phyloP scores from a whole-genome alignment of 371 early-diverging fungal genomes.

The Parasitella parasitica region DNA sequence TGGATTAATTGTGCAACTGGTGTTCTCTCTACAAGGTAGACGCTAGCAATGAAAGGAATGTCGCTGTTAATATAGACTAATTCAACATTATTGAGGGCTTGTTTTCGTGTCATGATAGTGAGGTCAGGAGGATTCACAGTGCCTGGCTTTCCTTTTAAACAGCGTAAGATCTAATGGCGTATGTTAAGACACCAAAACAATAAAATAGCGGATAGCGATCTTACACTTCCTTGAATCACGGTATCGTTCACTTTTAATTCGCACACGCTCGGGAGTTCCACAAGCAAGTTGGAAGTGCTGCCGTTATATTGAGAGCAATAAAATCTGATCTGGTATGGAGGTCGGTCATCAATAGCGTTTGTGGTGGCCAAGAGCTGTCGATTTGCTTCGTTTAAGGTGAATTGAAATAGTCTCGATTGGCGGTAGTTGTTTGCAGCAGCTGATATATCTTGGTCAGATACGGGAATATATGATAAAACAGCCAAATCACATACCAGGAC shows the following conservation, averaged over 20 bases:
- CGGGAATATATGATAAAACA: neutral
- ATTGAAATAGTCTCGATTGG: slow-evolving; percentile 3
- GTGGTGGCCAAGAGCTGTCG: neutral
- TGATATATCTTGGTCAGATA: neutral
- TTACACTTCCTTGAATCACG: slow-evolving; percentile 46
- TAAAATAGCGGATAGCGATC: neutral
- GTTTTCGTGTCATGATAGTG: slow-evolving; percentile 39
- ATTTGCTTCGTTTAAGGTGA: slow-evolving; percentile 12
- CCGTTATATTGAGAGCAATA: slow-evolving; percentile 19
- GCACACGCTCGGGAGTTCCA: slow-evolving; percentile 49
- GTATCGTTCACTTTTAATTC: slow-evolving; percentile 51
- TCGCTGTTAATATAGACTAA: slow-evolving; percentile 58
- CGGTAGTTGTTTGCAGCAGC: slow-evolving; percentile 19
- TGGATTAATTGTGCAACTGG: slow-evolving; percentile 45
- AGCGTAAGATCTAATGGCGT: slow-evolving; percentile 49
- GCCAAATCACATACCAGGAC: slow-evolving; percentile 25
- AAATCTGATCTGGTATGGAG: slow-evolving; percentile 22
- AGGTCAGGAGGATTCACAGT: slow-evolving; percentile 64
- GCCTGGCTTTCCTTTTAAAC: slow-evolving; percentile 61
- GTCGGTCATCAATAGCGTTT: slow-evolving; percentile 4
- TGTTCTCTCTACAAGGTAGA: slow-evolving; percentile 45
- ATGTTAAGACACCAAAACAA: neutral
- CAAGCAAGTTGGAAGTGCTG: neutral
- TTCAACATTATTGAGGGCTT: slow-evolving; percentile 47
- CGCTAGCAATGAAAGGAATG: slow-evolving; percentile 44